Conservation (phyloP, 805 yeast species). For the Yamadazyma tumulicola region DNA sequence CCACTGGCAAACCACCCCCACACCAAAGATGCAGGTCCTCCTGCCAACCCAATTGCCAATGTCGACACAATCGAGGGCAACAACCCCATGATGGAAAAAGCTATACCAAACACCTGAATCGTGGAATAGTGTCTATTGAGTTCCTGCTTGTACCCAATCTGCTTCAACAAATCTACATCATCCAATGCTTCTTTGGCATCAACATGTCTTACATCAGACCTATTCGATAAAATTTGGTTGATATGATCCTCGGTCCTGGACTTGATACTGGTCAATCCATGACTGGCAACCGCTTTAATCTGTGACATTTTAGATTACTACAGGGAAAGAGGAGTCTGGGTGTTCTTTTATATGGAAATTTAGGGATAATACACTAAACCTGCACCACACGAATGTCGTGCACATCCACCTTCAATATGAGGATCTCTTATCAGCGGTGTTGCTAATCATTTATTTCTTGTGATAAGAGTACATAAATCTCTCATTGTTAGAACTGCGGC, state of each 20-base stretch:
- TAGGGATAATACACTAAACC: too few species aligned
- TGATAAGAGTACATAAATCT: too few species aligned
- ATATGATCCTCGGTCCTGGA: conserved; percentile 11
- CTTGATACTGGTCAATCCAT: conserved; percentile 7
- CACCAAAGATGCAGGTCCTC: conserved; percentile 62
- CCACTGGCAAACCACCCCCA: conserved; percentile 75
- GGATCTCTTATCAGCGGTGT: too few species aligned
- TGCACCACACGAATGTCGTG: too few species aligned
- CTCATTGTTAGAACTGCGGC: too few species aligned
- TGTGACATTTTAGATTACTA: conserved; percentile 2
- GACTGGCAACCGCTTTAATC: conserved; percentile 5
- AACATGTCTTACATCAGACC: conserved; percentile 20
- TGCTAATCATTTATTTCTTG: too few species aligned
- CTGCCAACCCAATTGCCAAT: conserved; percentile 49
- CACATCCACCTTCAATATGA: too few species aligned
- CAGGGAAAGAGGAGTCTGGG: too few species aligned
- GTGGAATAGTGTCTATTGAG: conserved; percentile 58
- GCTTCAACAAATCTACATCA: conserved; percentile 33
- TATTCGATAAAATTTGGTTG: conserved; percentile 10
- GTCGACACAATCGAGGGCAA: conserved; percentile 62
- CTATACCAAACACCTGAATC: conserved; percentile 65
- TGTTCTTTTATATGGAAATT: neutral
- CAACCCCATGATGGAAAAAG: conserved; percentile 70
- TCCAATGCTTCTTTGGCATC: conserved; percentile 14
- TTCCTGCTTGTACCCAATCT: conserved; percentile 71